Evolutionary conservation across 768 basidiomycete genomes (phyloP), one percentile per base, ranked within the genome.

Genomic region (Boletus pseudo-olivaceus): DNA sequence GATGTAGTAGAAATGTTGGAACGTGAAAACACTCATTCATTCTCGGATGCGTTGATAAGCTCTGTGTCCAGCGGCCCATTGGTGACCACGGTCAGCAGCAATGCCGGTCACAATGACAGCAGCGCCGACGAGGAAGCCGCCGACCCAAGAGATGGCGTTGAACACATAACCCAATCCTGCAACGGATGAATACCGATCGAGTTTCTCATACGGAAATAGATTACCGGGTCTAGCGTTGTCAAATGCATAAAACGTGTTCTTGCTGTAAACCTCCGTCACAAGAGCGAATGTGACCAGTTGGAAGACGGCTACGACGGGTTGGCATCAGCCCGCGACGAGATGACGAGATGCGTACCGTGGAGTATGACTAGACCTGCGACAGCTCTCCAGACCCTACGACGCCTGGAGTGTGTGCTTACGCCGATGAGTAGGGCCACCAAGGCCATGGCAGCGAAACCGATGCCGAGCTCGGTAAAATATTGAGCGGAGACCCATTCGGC

Each of bases 31-130:
- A 20, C 2, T 10, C 19, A 33, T 27, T 70, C 53, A 69, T 17
- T 56, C 65, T 1, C 44, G 54, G 20, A 73, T 72, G 5, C 68
- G 73, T 8, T 66, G 73, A 66, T 91, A 89, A 12, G 81, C 80
- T 53, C 87, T 77, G 59, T 86, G 85, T 42, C 88, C 88, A 34
- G 88, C 88, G 37, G 88, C 88, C 89, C 89, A 91, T 52, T 71
- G 73, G 57, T 85, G 73, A 20, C 53, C 78, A 32, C 64, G 69
- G 54, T 75, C 72, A 17, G 78, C 78, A 48, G 79, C 75, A 2
- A 82, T 67, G 3, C 89, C 89, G 1, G 86, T 88, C 23, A 77
- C 67, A 7, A 87, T 72, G 9, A 90, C 81, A 0, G 76, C 82
- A 26, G 72, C 53, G 0, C 77, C 76, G 29, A 82, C 76, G 27